Conservation (phyloP, 768 basidiomycete species). For the Heimioporus sp. region DNA sequence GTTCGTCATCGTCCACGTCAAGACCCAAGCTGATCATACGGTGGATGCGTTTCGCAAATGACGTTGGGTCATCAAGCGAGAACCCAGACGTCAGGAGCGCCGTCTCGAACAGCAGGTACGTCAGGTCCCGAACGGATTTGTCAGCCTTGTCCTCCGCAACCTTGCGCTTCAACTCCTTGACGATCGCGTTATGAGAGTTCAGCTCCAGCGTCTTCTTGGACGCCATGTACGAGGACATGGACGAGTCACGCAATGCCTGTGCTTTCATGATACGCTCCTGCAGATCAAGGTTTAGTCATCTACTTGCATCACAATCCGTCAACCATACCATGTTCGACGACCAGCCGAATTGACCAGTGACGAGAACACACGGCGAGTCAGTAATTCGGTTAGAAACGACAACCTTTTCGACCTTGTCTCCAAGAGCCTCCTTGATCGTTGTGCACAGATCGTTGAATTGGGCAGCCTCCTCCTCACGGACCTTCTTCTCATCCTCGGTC, state of each 20-base stretch:
- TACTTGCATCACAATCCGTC: neutral
- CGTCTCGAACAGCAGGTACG: slow-evolving; percentile 95
- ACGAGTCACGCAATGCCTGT: slow-evolving; percentile 92
- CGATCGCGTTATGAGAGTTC: slow-evolving; percentile 87
- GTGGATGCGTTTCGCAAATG: slow-evolving; percentile 94
- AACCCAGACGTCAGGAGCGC: slow-evolving; percentile 94
- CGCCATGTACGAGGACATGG: slow-evolving; percentile 99
- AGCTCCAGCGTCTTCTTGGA: slow-evolving; percentile 98
- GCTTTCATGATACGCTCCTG: slow-evolving; percentile 99
- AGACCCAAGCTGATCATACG: slow-evolving; percentile 93
- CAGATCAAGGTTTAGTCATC: slow-evolving; percentile 4
- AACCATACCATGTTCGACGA: slow-evolving; percentile 90
- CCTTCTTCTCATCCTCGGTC: slow-evolving; percentile 95
- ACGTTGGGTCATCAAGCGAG: slow-evolving; percentile 91
- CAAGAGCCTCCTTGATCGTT: slow-evolving; percentile 96
- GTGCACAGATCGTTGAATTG: slow-evolving; percentile 88
- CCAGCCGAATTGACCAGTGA: slow-evolving; percentile 99
- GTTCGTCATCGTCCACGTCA: slow-evolving; percentile 79
- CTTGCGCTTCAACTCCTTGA: slow-evolving; percentile 95
- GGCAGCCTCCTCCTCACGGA: slow-evolving; percentile 80
- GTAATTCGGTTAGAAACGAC: slow-evolving; percentile 96
- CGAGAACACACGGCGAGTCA: slow-evolving; percentile 94
- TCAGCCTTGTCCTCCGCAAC: slow-evolving; percentile 97
- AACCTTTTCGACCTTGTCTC: slow-evolving; percentile 99
- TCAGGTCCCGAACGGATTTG: slow-evolving; percentile 97